These are phyloP conservation scores for Penicillium sp. DNA, from an alignment of 2,329 filamentous ascomycete genomes.

Conservation along the genomic window DNA sequence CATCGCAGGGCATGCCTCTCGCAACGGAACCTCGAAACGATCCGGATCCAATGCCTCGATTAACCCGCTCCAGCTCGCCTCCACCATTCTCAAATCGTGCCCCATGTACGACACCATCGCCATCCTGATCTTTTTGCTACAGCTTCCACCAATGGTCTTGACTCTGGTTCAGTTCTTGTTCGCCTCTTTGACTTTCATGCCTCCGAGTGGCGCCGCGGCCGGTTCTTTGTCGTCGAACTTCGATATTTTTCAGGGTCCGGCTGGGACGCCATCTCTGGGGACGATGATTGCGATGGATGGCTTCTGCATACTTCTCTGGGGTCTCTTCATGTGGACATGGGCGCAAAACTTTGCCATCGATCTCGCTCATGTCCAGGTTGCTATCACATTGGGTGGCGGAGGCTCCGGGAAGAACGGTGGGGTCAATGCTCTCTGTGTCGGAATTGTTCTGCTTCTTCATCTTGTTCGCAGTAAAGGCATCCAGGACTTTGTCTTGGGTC, in stretches of 20 bases:
- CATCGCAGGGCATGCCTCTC: slow-evolving; percentile 31
- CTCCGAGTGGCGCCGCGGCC: slow-evolving; percentile 74
- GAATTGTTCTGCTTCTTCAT: slow-evolving; percentile 48
- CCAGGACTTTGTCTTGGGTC: slow-evolving; percentile 51
- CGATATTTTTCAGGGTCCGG: slow-evolving; percentile 86
- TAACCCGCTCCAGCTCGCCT: slow-evolving; percentile 72
- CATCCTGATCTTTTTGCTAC: slow-evolving; percentile 92
- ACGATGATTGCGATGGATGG: slow-evolving; percentile 83
- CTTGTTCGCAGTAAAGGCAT: slow-evolving; percentile 48
- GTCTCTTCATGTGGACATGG: slow-evolving; percentile 77
- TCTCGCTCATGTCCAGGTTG: slow-evolving; percentile 88
- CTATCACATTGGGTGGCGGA: slow-evolving; percentile 82
- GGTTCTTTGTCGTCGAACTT: slow-evolving; percentile 75
- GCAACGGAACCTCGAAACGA: slow-evolving; percentile 38
- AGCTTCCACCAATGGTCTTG: slow-evolving; percentile 82
- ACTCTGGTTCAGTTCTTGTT: slow-evolving; percentile 90
- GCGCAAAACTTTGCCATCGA: slow-evolving; percentile 86
- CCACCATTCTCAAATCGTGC: slow-evolving; percentile 84
- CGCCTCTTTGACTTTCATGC: slow-evolving; percentile 87
- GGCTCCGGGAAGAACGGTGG: slow-evolving; percentile 52
- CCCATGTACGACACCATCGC: slow-evolving; percentile 93
- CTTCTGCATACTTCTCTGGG: slow-evolving; percentile 78
- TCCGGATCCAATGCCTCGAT: slow-evolving; percentile 51
- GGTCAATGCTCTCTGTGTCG: slow-evolving; percentile 48
- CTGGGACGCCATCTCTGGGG: slow-evolving; percentile 80